A percentile compares a stretch with the other conserved stretches of the same genome.
These are phyloP conservation scores for Paramyrothecium roridum DNA, from an alignment of 2,329 filamentous ascomycete genomes.

Conservation along the genomic window DNA sequence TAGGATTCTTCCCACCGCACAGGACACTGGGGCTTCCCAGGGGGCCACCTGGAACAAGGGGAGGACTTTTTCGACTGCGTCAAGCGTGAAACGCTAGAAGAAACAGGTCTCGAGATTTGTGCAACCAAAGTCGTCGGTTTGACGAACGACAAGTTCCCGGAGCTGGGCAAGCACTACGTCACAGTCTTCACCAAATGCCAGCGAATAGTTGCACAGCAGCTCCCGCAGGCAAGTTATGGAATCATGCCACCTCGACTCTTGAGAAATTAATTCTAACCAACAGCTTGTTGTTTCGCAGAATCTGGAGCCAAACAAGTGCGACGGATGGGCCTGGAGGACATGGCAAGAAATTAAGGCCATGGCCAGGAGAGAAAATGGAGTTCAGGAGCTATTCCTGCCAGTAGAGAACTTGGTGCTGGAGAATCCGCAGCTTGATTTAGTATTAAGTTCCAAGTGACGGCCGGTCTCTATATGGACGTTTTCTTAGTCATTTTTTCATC, in stretches of 20 bases:
- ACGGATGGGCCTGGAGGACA: background rate
- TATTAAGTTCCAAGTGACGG: background rate
- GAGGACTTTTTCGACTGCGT: constrained; percentile 9
- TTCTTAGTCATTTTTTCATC: too few relatives aligned
- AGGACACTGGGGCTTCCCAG: constrained; percentile 8
- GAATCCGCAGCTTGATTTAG: background rate
- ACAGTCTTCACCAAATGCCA: constrained; percentile 9
- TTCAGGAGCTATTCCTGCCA: background rate
- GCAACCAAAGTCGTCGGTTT: constrained; percentile 7
- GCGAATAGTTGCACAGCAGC: background rate
- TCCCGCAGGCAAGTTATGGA: constrained; percentile 1
- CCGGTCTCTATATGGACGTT: too few relatives aligned
- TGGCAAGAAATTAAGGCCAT: background rate
- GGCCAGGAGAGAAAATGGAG: background rate
- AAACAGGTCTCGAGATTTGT: constrained; percentile 8
- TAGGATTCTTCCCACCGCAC: background rate
- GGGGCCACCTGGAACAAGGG: constrained; percentile 11
- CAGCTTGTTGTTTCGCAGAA: background rate
- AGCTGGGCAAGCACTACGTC: constrained; percentile 11
- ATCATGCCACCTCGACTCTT: background rate
- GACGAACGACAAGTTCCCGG: constrained; percentile 10
- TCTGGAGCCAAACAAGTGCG: background rate
- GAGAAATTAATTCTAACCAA: background rate
- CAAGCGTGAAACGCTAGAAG: constrained; percentile 11
- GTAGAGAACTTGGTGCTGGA: constrained; percentile 1